These are phyloP conservation scores for Trichoderma reesei DNA, from an alignment of 495 filamentous ascomycete genomes.

Conservation along the genomic window DNA sequence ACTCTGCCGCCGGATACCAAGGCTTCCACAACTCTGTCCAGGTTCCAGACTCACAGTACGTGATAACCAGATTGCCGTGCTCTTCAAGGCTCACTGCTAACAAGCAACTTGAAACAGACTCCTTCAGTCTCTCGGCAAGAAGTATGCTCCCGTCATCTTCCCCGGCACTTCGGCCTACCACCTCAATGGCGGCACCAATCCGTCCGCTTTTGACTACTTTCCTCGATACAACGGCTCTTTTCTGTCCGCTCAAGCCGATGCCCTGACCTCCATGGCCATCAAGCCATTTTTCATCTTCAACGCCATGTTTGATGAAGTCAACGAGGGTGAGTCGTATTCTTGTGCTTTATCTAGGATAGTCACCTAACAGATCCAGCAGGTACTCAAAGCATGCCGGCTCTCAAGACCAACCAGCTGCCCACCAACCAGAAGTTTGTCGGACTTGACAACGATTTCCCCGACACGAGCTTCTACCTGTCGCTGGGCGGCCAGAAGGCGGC, in stretches of 20 bases:
- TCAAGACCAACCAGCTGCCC: constrained; percentile 19
- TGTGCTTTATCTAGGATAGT: not conserved
- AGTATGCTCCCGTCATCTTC: not conserved
- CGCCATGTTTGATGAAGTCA: constrained; percentile 27
- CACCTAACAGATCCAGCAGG: not conserved
- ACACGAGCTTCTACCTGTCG: constrained; percentile 2
- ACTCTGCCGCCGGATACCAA: constrained; percentile 17
- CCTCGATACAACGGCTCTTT: constrained; percentile 24
- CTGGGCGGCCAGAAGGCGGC: not conserved
- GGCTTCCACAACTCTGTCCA: constrained; percentile 14
- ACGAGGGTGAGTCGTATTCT: constrained; percentile 14
- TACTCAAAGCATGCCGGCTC: constrained; percentile 18
- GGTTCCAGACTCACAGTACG: not conserved
- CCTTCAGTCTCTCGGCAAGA: not conserved
- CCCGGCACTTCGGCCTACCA: not conserved
- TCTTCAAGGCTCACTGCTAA: not conserved
- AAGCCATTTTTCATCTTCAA: constrained; percentile 25
- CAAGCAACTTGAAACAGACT: not conserved
- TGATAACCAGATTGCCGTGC: not conserved
- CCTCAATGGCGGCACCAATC: not conserved
- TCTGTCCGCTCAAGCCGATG: constrained; percentile 21
- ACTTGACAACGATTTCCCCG: constrained; percentile 18
- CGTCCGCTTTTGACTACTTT: constrained; percentile 17
- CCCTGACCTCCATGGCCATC: constrained; percentile 16
- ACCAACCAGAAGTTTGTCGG: constrained; percentile 23